Evolutionary conservation across 805 yeast species (phyloP), one percentile per base, ranked within the genome.

Genomic region (Yarrowia porcina): DNA sequence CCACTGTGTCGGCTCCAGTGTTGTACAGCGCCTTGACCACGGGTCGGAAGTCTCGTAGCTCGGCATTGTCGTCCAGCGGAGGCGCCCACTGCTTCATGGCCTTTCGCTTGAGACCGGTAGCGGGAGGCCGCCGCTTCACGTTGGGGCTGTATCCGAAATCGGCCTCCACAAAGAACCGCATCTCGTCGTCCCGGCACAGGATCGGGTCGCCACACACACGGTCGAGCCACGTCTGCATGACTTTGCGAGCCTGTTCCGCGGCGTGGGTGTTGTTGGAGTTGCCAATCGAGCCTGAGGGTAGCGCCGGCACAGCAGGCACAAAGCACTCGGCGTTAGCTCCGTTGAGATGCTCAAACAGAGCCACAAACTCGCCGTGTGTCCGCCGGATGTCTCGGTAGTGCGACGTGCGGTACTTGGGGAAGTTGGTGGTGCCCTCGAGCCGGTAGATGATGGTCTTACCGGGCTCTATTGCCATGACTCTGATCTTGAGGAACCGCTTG

Each of bases 51-150:
- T 83, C 88, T 0, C 94, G 91, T 65, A 94, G 79, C 65, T 87
- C 94, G 25, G 82, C 80, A 50, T 85, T 86, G 41, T 90, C 93
- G 74, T 93, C 99, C 69, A 87, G 90, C 0, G 99, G 99, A 1
- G 96, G 89, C 42, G 89, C 87, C 47, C 92, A 80, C 72, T 94
- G 99, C 73, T 94, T 94, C 70, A 94, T 80, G 1, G 98, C 91
- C 73, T 89, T 89, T 59, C 99, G 83, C 66, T 86, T 85, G 25
- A 94, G 73, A 0, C 98, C 99, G 15, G 96, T 85, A 0, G 97
- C 96, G 54, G 86, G 85, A 32, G 85, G 81, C 47, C 81, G 77
- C 42, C 81, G 77, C 68, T 83, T 81, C 66, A 84, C 86, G 36
- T 83, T 82, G 17, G 87, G 88, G 2, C 84, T 74, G 71, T 85